phyloP scores from a whole-genome alignment of 2,329 filamentous ascomycete species.

The Trichoderma citrinoviride region DNA sequence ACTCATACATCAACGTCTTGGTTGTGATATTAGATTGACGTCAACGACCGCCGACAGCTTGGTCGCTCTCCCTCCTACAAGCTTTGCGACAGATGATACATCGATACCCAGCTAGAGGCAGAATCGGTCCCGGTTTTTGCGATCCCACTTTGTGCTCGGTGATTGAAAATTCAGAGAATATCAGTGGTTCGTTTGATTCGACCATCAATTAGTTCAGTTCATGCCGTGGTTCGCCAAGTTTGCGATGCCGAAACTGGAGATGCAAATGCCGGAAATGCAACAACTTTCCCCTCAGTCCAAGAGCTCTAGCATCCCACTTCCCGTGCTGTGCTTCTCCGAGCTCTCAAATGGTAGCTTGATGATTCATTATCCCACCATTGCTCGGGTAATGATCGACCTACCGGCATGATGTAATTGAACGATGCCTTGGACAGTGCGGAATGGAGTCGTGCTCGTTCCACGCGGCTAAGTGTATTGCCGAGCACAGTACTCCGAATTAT shows the following conservation, averaged over 20 bases:
- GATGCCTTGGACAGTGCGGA: background rate
- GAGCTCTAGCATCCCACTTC: too few relatives aligned
- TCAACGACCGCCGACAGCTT: background rate
- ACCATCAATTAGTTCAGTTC: background rate
- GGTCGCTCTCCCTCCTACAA: background rate
- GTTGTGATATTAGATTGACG: constrained; percentile 15
- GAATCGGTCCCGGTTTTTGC: too few relatives aligned
- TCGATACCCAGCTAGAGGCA: too few relatives aligned
- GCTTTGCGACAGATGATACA: background rate
- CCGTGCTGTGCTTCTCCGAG: background rate
- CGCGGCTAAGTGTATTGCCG: background rate
- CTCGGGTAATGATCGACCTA: background rate
- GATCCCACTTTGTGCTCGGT: too few relatives aligned
- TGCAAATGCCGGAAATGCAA: too few relatives aligned
- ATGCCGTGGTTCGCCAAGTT: too few relatives aligned
- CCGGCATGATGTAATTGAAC: constrained; percentile 9
- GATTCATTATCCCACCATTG: background rate
- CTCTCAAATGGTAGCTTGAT: background rate
- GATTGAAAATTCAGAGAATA: background rate
- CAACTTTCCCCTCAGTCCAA: too few relatives aligned
- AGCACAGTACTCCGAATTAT: background rate
- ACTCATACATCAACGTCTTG: constrained; percentile 12
- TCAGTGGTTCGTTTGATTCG: background rate
- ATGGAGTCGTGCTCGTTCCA: background rate
- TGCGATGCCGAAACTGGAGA: too few relatives aligned